Conservation (phyloP, 169 alveolate genomes). For the Plasmodium fragile region DNA sequence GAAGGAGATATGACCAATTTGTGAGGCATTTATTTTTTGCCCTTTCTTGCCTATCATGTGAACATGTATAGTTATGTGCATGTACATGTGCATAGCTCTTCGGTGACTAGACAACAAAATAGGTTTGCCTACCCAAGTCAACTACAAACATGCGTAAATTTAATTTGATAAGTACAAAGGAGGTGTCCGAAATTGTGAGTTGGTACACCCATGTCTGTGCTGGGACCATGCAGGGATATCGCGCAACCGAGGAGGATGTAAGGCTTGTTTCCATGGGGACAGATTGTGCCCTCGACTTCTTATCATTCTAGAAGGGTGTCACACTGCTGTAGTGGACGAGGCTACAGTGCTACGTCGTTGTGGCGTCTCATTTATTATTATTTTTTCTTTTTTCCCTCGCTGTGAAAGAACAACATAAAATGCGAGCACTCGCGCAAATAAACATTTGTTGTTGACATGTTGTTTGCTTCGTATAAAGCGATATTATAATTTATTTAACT, state of each 20-base stretch:
- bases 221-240: constrained; percentile 72
- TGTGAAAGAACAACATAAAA: not conserved
- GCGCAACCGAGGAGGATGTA: constrained; percentile 72
- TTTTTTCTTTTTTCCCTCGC: not conserved
- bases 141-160: constrained; percentile 39
- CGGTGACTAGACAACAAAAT: not conserved
- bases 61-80: not conserved
- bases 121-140: not conserved
- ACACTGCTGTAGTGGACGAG: not conserved
- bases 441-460: not conserved
- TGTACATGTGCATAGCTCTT: not conserved
- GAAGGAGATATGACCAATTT: constrained; percentile 1
- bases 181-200: constrained; percentile 67
- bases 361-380: not conserved
- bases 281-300: not conserved
- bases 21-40: not conserved
- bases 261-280: not conserved
- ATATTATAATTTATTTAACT: not conserved
- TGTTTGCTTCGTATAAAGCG: not conserved
- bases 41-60: not conserved
- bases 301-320: not conserved
- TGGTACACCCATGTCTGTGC: constrained; percentile 76
- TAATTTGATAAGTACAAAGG: constrained; percentile 65
- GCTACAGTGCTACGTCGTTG: not conserved
- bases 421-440: not conserved